Conservation (phyloP, 1,284 basidiomycete species). For the Naganishia sp. region DNA sequence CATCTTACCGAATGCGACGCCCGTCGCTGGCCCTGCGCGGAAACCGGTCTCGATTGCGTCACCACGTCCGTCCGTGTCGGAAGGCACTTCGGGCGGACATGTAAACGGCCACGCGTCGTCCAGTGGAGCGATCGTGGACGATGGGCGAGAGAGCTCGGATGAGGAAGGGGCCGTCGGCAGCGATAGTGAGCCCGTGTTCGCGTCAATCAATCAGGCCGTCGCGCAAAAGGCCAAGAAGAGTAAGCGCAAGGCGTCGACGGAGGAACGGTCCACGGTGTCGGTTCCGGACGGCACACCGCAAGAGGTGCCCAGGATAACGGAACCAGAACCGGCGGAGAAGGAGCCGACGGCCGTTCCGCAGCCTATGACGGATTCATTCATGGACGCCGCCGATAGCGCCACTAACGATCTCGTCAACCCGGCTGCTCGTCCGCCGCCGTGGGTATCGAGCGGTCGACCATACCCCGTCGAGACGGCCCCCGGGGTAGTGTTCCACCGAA, state of each 20-base stretch:
- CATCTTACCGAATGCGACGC: background rate
- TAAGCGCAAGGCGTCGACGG: background rate
- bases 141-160: background rate
- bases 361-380: conserved; percentile 10
- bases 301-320: background rate
- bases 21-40: background rate
- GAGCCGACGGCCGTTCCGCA: background rate
- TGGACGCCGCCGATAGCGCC: background rate
- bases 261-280: background rate
- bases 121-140: background rate
- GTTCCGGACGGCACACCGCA: background rate
- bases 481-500: conserved; percentile 5
- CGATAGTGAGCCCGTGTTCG: conserved; percentile 30
- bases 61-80: background rate
- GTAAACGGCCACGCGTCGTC: background rate
- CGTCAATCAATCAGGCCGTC: conserved; percentile 25
- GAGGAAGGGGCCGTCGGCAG: conserved; percentile 7
- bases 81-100: background rate
- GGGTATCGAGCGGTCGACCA: conserved; percentile 5
- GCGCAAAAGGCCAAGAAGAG: conserved; percentile 22
- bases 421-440: background rate
- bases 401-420: conserved; percentile 1
- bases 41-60: conserved; percentile 10
- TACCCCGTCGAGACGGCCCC: conserved; percentile 14
- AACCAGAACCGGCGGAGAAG: background rate